Conservation (phyloP, 306 rosid genomes). For the Purshia tridentata region DNA sequence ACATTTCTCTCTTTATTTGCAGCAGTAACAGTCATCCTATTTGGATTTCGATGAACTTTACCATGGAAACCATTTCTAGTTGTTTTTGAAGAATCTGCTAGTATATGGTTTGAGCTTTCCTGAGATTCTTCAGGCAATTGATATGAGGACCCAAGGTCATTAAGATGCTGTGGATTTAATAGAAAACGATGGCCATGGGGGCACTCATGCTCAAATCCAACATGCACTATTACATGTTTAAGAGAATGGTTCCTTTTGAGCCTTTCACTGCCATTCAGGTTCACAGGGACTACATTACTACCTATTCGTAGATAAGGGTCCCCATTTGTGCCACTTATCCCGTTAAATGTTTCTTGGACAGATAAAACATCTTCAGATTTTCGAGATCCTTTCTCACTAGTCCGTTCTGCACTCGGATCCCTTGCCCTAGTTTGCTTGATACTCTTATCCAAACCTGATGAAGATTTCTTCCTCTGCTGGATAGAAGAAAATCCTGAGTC, state of each 20-base stretch:
- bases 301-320: constrained; percentile 72
- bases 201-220: constrained; percentile 96
- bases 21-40: constrained; percentile 40
- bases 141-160: constrained; percentile 62
- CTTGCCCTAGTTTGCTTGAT: constrained; percentile 51
- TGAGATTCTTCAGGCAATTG: constrained; percentile 58
- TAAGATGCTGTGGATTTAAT: constrained; percentile 67
- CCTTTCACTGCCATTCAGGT: constrained; percentile 52
- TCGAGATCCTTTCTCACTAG: constrained; percentile 35
- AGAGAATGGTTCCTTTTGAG: constrained; percentile 38
- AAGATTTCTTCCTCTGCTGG: constrained; percentile 58
- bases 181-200: constrained; percentile 92
- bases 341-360: constrained; percentile 40
- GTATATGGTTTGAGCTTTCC: constrained; percentile 41
- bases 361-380: constrained; percentile 44
- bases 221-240: constrained; percentile 52
- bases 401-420: constrained; percentile 41
- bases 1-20: constrained; percentile 49
- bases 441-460: constrained; percentile 54
- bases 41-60: constrained; percentile 53
- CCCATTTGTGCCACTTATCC: constrained; percentile 26
- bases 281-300: constrained; percentile 68
- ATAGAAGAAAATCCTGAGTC: constrained; percentile 86
- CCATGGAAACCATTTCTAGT: constrained; percentile 50
- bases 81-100: constrained; percentile 40